A percentile compares a stretch with the other conserved stretches of the same genome.
Conservation (phyloP, 106 monocot genomes). For the Cymbidium sinense region DNA sequence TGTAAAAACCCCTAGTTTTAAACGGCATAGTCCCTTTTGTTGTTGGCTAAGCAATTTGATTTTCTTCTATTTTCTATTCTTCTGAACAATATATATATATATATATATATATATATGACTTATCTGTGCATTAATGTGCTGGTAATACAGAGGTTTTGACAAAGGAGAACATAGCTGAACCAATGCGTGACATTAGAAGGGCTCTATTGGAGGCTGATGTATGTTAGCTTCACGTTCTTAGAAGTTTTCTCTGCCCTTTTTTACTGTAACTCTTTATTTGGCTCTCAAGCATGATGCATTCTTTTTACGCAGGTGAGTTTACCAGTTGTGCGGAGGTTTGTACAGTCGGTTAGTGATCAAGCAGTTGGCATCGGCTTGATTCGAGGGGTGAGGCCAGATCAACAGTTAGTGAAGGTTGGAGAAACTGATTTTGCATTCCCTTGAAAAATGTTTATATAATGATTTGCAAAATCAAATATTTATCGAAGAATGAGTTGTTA, state of each 20-base stretch:
- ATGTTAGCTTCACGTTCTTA: conserved; percentile 9
- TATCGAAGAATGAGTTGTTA: neutral
- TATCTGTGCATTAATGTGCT: conserved; percentile 1
- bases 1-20: too few species aligned
- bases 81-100: too few species aligned
- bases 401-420: conserved; percentile 90
- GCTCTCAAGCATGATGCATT: neutral
- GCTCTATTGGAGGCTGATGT: conserved; percentile 97
- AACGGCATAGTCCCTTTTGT: neutral
- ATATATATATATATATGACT: neutral
- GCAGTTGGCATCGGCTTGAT: conserved; percentile 76
- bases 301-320: conserved; percentile 64
- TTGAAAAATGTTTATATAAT: neutral
- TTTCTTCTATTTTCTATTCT: neutral
- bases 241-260: neutral
- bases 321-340: conserved; percentile 83
- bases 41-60: neutral
- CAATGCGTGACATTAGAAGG: conserved; percentile 91
- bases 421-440: neutral
- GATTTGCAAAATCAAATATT: neutral
- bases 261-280: neutral
- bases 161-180: conserved; percentile 95
- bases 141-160: conserved; percentile 63
- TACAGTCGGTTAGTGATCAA: conserved; percentile 75
- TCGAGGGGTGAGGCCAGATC: conserved; percentile 86